A percentile compares a stretch with the other conserved stretches of the same genome.
These are phyloP conservation scores for Tulasnella sp. DNA, from an alignment of 768 basidiomycete genomes.

Conservation along the genomic window DNA sequence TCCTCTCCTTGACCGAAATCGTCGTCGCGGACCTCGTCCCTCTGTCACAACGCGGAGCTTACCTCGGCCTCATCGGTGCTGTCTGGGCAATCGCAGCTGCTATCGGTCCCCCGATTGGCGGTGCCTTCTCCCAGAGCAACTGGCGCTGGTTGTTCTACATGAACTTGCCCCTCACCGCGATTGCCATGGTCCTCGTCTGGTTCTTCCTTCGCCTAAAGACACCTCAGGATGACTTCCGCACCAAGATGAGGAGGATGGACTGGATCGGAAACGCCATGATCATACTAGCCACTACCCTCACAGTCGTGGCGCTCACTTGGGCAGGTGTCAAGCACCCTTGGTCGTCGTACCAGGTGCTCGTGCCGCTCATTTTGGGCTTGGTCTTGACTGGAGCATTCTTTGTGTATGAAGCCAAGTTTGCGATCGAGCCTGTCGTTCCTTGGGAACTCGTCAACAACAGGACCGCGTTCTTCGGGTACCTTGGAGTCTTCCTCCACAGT, in stretches of 20 bases:
- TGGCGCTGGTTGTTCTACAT: conserved; percentile 36
- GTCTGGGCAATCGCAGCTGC: conserved; percentile 28
- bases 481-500: background rate
- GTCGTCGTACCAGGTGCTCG: conserved; percentile 31
- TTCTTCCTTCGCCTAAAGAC: conserved; percentile 11
- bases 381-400: conserved; percentile 30
- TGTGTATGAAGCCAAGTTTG: conserved; percentile 28
- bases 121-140: conserved; percentile 24
- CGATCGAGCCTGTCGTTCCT: conserved; percentile 20
- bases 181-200: conserved; percentile 11
- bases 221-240: background rate
- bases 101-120: conserved; percentile 28
- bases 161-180: conserved; percentile 11
- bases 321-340: conserved; percentile 36
- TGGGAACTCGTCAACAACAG: conserved; percentile 27
- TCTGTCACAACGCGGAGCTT: conserved; percentile 34
- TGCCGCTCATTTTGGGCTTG: conserved; percentile 34
- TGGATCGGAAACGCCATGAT: conserved; percentile 32
- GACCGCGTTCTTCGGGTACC: conserved; percentile 28
- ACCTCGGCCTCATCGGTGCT: conserved; percentile 23
- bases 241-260: background rate
- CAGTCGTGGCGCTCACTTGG: conserved; percentile 36
- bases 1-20: conserved; percentile 31
- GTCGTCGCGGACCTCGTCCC: conserved; percentile 38
- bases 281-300: conserved; percentile 26